Percentiles rank a stretch among this genome's conserved stretches.
Evolutionary conservation across 306 rosid genomes (phyloP).

Genomic region (Cicer bijugum): DNA sequence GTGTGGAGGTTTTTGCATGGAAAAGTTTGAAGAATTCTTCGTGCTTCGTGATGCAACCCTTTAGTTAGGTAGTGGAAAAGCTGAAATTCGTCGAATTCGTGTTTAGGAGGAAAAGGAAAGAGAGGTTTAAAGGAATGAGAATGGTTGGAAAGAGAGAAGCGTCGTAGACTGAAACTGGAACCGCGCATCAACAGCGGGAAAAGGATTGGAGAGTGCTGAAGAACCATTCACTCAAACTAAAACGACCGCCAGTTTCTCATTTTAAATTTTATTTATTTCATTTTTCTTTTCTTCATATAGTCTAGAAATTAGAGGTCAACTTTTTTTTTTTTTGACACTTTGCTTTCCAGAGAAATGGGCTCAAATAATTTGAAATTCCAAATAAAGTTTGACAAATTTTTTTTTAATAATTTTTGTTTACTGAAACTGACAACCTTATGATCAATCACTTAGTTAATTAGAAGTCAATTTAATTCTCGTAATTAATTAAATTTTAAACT

Average conservation of each 20-base stretch:
- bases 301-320: too few relatives aligned
- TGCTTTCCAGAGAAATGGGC: too few relatives aligned
- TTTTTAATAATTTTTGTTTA: too few relatives aligned
- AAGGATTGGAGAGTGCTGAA: neutral
- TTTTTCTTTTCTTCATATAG: too few relatives aligned
- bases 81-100: constrained; percentile 48
- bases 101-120: constrained; percentile 22
- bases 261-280: too few relatives aligned
- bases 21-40: constrained; percentile 48
- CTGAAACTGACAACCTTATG: too few relatives aligned
- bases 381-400: too few relatives aligned
- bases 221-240: constrained; percentile 12
- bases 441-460: too few relatives aligned
- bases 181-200: constrained; percentile 47
- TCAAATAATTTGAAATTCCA: too few relatives aligned
- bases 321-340: too few relatives aligned
- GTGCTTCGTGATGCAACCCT: constrained; percentile 54
- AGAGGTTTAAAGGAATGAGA: constrained; percentile 34
- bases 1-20: constrained; percentile 45
- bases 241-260: neutral
- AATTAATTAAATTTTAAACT: too few relatives aligned
- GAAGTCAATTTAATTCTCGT: too few relatives aligned
- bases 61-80: constrained; percentile 52
- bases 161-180: constrained; percentile 29
- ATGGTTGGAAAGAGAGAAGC: constrained; percentile 13